Percentiles rank a stretch among this genome's conserved stretches.
phyloP scores from a whole-genome alignment of 75 land plant genomes.

The Chamaecyparis obtusa region DNA sequence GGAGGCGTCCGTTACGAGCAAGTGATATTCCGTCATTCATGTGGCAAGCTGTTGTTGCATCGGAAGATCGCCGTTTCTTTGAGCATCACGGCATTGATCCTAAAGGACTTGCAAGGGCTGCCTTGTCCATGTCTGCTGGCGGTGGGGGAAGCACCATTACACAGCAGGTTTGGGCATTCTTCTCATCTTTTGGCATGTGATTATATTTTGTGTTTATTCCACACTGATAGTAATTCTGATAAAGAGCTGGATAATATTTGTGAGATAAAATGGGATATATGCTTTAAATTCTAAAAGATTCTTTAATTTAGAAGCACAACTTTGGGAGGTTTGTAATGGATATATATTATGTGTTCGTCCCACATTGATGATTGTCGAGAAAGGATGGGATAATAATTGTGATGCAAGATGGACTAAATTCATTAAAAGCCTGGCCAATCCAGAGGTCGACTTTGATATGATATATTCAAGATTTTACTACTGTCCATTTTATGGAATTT shows the following conservation, averaged over 20 bases:
- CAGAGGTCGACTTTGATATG: too few relatives aligned
- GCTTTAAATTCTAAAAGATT: not conserved
- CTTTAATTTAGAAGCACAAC: not conserved
- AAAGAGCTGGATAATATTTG: not conserved
- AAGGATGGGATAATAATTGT: too few relatives aligned
- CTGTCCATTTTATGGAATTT: too few relatives aligned
- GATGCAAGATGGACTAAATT: too few relatives aligned
- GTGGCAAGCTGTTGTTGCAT: constrained; percentile 67
- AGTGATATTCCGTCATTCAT: constrained; percentile 44
- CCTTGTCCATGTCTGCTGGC: constrained; percentile 34
- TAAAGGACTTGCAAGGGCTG: constrained; percentile 46
- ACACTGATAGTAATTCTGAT: not conserved
- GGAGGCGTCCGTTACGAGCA: constrained; percentile 14
- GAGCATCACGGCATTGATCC: constrained; percentile 61
- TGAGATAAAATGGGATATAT: not conserved
- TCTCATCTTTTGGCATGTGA: not conserved
- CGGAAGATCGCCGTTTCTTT: constrained; percentile 69
- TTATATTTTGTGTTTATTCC: not conserved
- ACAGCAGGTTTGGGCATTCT: constrained; percentile 51
- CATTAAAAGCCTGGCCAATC: too few relatives aligned
- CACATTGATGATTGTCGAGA: too few relatives aligned
- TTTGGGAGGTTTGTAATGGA: not conserved
- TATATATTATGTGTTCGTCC: too few relatives aligned
- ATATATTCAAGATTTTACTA: too few relatives aligned
- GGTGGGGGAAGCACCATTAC: constrained; percentile 84